These are phyloP conservation scores for Pinus tabuliformis DNA, from an alignment of 75 land plant genomes.

Conservation along the genomic window DNA sequence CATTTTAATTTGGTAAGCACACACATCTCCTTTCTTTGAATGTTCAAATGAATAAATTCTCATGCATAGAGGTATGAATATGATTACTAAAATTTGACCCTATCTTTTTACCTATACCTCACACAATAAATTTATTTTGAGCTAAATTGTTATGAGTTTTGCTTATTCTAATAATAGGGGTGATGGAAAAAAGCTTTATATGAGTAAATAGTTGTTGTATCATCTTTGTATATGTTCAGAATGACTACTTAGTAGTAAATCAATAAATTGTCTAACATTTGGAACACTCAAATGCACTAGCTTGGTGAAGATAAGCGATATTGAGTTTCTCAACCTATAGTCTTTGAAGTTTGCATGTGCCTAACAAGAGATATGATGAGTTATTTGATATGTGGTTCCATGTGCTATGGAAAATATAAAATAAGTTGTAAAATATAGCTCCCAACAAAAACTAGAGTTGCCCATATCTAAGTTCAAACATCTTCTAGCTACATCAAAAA, in stretches of 20 bases:
- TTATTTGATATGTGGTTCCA: slow-evolving; percentile 55
- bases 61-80: no score
- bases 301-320: slow-evolving; percentile 81
- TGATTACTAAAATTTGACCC: no score
- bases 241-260: slow-evolving; percentile 32
- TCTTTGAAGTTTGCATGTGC: slow-evolving; percentile 74
- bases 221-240: no score
- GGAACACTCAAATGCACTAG: slow-evolving; percentile 95
- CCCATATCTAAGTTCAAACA: slow-evolving; percentile 77
- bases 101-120: no score
- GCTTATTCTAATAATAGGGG: no score
- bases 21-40: no score
- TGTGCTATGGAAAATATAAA: slow-evolving; percentile 68
- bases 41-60: no score
- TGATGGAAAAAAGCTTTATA: no score
- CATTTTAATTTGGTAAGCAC: no score
- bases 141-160: no score
- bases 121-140: no score
- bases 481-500: slow-evolving; percentile 92
- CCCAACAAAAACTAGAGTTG: slow-evolving; percentile 95
- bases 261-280: slow-evolving; percentile 71
- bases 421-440: slow-evolving; percentile 80
- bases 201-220: no score
- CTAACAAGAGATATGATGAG: slow-evolving; percentile 76
- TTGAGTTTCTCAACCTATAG: slow-evolving; percentile 61